Percentiles rank a stretch among this genome's conserved stretches.
Conservation (phyloP, 805 yeast genomes). For the Helenozyma baotianmanensis region DNA sequence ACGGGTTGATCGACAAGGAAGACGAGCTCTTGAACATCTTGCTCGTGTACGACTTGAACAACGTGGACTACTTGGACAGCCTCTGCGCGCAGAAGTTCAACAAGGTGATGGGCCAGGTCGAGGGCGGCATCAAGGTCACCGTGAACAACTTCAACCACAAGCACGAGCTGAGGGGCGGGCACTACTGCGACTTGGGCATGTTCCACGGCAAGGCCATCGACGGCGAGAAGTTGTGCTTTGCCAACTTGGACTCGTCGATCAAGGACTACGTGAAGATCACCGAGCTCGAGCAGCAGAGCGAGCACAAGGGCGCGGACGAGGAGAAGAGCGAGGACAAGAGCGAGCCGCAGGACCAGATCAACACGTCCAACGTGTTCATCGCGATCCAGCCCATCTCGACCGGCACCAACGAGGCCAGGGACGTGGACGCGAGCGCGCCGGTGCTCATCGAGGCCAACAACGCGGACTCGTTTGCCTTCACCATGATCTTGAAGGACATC, state of each 20-base stretch:
- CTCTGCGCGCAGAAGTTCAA: slow-evolving; percentile 53
- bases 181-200: slow-evolving; percentile 51
- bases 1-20: slow-evolving; percentile 56
- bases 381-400: slow-evolving; percentile 57
- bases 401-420: slow-evolving; percentile 5
- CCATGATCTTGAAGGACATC: slow-evolving; percentile 71
- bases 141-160: slow-evolving; percentile 47
- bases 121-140: slow-evolving; percentile 65
- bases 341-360: slow-evolving; percentile 17
- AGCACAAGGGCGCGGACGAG: slow-evolving; percentile 5
- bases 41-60: slow-evolving; percentile 60
- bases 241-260: slow-evolving; percentile 77
- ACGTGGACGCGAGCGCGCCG: slow-evolving; percentile 18
- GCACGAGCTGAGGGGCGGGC: slow-evolving; percentile 15
- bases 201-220: slow-evolving; percentile 75
- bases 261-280: slow-evolving; percentile 36
- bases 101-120: slow-evolving; percentile 67
- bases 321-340: slow-evolving; percentile 21
- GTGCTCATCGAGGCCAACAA: slow-evolving; percentile 43
- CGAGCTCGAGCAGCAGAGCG: slow-evolving; percentile 10
- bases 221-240: slow-evolving; percentile 84
- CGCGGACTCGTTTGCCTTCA: slow-evolving; percentile 64
- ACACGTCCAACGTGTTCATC: slow-evolving; percentile 60
- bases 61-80: slow-evolving; percentile 45
- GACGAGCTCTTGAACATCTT: slow-evolving; percentile 39